Evolutionary conservation across 177 flowering plant species (phyloP), one percentile per base, ranked within the genome.

Genomic region (Vitis hybrid): DNA sequence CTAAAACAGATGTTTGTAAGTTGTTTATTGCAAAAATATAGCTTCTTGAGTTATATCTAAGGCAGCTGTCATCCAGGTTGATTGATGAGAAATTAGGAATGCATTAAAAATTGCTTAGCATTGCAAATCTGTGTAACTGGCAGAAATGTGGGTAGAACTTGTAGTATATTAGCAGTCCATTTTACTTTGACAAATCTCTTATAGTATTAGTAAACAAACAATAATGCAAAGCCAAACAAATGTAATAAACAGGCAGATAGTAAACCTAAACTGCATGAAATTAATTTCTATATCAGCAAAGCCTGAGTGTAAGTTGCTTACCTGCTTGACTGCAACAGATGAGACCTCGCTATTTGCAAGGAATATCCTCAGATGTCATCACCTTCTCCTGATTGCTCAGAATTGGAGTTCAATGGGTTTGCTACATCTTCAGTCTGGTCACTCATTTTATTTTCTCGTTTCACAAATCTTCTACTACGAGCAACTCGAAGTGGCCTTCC

Each of bases 401-500:
- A 68, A 54, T 56, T 70, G 11, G 71, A 62, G 48, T 73, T 73
- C 74, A 65, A 65, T 56, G 80, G 75, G 10, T 49, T 39, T 56
- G 86, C 50, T 55, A 61, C 45, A 66, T 71, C 84, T 64, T 73
- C 78, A 58, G 74, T 51, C 50, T 73, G 62, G 19, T 34, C 52
- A 69, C 64, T 72, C 13, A 49, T 81, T 75, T 80, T 75, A 60
- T 80, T 66, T 71, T 67, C 79, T 18, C 45, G 32, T 74, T 77
- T 79, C 67, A 74, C 72, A 75, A 78, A 79, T 65, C 72, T 82
- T 72, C 76, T 86, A 72, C 87, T 78, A 45, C 64, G 86, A 57
- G 82, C 86, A 68, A 91, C 74, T 19, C 89, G 82, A 69, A 89
- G 67, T 12, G 86, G 85, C 69, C 92, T 81, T 59, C 89, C 94